Evolutionary conservation across 2,329 filamentous ascomycete species (phyloP), one percentile per base, ranked within the genome.

Genomic region (Talaromyces sp.): DNA sequence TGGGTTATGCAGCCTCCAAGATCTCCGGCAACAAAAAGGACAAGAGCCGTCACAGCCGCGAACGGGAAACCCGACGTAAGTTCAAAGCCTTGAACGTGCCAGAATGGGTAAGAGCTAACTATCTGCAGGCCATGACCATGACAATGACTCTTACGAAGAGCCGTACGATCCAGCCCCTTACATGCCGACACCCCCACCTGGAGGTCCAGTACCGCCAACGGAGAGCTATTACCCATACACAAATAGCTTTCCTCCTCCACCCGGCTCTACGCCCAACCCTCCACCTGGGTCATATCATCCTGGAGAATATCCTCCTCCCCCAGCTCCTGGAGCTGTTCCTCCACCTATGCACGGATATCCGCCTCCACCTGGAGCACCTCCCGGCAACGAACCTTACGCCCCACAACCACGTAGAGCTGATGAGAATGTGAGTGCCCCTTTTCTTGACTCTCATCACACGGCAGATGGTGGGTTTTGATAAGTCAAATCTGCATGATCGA

Each of bases 1-100:
- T 83, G 60, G 86, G 84, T 27, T 77, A 85, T 68, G 84, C 84
- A 53, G 85, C 85, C 17, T 83, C 86, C 71, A 84, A 88, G 71
- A 81, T 84, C 70, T 80, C 82, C 61, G 82, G 83, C 67, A 84
- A 87, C 69, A 82, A 83, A 60, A 86, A 84, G 76, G 83, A 83
- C 71, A 61, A 54, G 31, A 63, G 63, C 31, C 66, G 53, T 40
- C 66, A 58, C 19, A 65, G 61, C 45, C 80, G 80, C 38, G 83
- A 84, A 66, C 81, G 80, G 69, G 83, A 84, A 64, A 75, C 79
- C 68, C 79, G 79, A 70, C 79, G 84, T 85, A 73, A 81, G 83
- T 71, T 29, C 36, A 25, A 58, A n/a, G 56, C 2, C 5, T n/a
- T 19, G 5, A 45, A 56, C 17, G 29, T 54, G 29, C 3, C 34